Evolutionary conservation across 129 eudicot species (phyloP).

Genomic region (Cynara cardunculus): DNA sequence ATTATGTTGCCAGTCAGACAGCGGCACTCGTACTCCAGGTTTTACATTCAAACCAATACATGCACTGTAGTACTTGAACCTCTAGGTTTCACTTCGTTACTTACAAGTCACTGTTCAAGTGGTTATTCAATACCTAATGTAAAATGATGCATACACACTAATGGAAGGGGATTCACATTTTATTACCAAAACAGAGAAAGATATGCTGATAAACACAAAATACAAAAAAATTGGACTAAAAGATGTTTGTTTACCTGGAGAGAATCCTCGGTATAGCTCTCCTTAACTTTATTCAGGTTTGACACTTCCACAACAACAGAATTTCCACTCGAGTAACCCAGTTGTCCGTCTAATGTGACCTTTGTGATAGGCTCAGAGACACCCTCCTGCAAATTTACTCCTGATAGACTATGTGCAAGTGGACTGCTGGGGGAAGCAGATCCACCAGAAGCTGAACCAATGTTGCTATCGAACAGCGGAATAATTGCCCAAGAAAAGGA

Average conservation of each 20-base stretch:
- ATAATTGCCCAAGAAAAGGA: slow-evolving; percentile 95
- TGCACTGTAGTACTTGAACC: background rate
- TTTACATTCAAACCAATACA: too few relatives aligned
- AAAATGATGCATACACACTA: background rate
- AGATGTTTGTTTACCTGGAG: slow-evolving; percentile 54
- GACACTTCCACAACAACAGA: slow-evolving; percentile 96
- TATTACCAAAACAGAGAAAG: background rate
- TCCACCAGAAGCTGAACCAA: slow-evolving; percentile 70
- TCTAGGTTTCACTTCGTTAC: background rate
- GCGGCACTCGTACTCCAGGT: too few relatives aligned
- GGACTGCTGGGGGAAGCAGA: slow-evolving; percentile 94
- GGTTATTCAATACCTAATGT: too few relatives aligned
- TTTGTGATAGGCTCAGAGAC: slow-evolving; percentile 61
- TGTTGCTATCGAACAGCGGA: slow-evolving; percentile 85
- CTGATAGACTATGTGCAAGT: slow-evolving; percentile 68
- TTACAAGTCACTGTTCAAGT: too few relatives aligned
- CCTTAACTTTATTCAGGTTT: slow-evolving; percentile 92
- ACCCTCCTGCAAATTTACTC: slow-evolving; percentile 69
- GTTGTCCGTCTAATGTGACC: slow-evolving; percentile 78
- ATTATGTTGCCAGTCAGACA: too few relatives aligned
- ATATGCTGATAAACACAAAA: background rate
- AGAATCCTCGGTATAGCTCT: slow-evolving; percentile 91
- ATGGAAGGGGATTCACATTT: background rate
- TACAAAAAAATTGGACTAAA: background rate
- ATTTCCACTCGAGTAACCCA: slow-evolving; percentile 70